These are phyloP conservation scores for Agastache rugosa DNA, from an alignment of 257 asterid genomes.

Conservation along the genomic window DNA sequence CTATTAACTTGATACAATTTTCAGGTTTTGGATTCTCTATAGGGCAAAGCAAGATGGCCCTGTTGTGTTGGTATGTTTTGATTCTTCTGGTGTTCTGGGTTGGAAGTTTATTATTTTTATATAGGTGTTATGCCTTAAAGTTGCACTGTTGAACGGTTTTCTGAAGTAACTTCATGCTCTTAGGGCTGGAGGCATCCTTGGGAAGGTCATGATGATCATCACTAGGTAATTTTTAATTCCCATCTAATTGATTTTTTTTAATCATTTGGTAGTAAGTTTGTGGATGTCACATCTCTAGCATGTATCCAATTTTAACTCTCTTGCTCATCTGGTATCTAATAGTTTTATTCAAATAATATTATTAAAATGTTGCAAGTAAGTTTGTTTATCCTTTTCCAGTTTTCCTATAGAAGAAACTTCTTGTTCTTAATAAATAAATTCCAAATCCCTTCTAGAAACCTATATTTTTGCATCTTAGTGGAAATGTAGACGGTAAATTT, in stretches of 20 bases:
- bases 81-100: neutral
- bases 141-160: conserved; percentile 24
- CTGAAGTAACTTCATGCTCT: conserved; percentile 39
- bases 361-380: neutral
- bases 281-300: conserved; percentile 11
- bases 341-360: neutral
- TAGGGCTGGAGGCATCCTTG: conserved; percentile 99
- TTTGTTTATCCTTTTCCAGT: neutral
- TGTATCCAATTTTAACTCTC: conserved; percentile 3
- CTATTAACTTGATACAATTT: conserved; percentile 13
- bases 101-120: conserved; percentile 28
- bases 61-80: conserved; percentile 76
- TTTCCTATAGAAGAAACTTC: neutral
- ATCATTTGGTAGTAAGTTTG: neutral
- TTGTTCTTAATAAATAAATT: no score
- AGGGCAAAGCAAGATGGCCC: conserved; percentile 96
- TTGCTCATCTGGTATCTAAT: neutral
- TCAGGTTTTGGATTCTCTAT: conserved; percentile 91
- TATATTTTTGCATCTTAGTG: neutral
- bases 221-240: conserved; percentile 50
- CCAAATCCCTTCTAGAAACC: neutral
- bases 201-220: conserved; percentile 94
- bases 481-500: neutral
- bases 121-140: conserved; percentile 20
- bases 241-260: neutral